These are phyloP conservation scores for Debaryomyces tyrocola DNA, from an alignment of 805 yeast genomes.

Conservation along the genomic window DNA sequence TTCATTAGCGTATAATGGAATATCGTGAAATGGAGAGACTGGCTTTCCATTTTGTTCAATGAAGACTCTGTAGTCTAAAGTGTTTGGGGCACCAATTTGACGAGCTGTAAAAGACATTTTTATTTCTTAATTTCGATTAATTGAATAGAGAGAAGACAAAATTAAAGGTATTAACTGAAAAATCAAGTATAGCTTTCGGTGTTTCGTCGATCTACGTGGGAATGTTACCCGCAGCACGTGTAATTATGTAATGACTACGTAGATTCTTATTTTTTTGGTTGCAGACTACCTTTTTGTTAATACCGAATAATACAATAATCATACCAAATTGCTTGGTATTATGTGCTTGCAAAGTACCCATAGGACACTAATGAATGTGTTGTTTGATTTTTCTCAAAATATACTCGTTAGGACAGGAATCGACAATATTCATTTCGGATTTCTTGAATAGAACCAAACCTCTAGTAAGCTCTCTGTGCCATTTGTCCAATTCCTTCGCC, in stretches of 20 bases:
- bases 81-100: constrained; percentile 93
- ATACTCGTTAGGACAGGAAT: constrained; percentile 6
- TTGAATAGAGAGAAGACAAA: not conserved
- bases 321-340: too few species aligned
- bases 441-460: constrained; percentile 51
- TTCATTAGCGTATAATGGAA: constrained; percentile 83
- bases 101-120: constrained; percentile 80
- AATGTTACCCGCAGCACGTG: constrained; percentile 5
- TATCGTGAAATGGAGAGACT: constrained; percentile 87
- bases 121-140: not conserved
- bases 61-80: constrained; percentile 89
- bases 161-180: not conserved
- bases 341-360: too few species aligned
- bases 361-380: not conserved
- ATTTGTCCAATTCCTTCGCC: constrained; percentile 4
- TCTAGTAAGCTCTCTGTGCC: constrained; percentile 52
- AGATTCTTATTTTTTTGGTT: too few species aligned
- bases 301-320: too few species aligned
- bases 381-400: constrained; percentile 6
- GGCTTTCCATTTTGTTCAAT: constrained; percentile 92
- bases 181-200: not conserved
- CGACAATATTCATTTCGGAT: constrained; percentile 55
- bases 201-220: not conserved
- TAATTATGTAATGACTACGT: constrained; percentile 1
- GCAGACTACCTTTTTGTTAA: too few species aligned